Conservation (phyloP, 768 basidiomycete genomes). For the Termitomyces sp. region DNA sequence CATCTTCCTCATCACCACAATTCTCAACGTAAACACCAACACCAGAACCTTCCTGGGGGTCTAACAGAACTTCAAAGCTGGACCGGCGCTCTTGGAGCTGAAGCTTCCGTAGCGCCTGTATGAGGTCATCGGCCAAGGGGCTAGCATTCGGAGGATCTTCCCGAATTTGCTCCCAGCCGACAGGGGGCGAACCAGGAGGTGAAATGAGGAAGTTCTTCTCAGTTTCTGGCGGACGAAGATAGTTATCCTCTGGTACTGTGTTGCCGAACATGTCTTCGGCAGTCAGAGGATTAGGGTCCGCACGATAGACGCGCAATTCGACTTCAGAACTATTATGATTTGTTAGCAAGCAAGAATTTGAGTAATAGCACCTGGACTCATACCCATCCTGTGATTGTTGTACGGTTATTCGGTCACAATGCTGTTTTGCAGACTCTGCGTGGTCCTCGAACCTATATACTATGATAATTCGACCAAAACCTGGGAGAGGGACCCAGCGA, state of each 20-base stretch:
- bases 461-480: conserved; percentile 77
- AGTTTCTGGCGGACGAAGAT: conserved; percentile 69
- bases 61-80: conserved; percentile 52
- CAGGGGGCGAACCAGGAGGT: conserved; percentile 94
- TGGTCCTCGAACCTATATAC: conserved; percentile 63
- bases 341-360: conserved; percentile 4
- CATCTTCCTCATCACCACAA: conserved; percentile 41
- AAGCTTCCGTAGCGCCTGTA: conserved; percentile 68
- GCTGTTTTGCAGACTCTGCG: conserved; percentile 62
- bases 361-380: conserved; percentile 20
- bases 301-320: conserved; percentile 65
- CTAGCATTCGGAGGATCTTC: conserved; percentile 87
- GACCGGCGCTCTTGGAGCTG: conserved; percentile 43
- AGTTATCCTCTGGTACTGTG: conserved; percentile 37
- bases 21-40: conserved; percentile 79
- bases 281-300: conserved; percentile 61
- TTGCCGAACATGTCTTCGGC: conserved; percentile 20
- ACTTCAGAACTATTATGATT: conserved; percentile 35
- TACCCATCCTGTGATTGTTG: conserved; percentile 47
- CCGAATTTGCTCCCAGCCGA: conserved; percentile 89
- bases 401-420: conserved; percentile 59
- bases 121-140: conserved; percentile 86
- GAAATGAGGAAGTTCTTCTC: conserved; percentile 98
- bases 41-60: conserved; percentile 64
- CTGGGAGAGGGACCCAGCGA: conserved; percentile 83